Evolutionary conservation across 2,329 filamentous ascomycete species (phyloP).

Genomic region (Colletotrichum sp.): DNA sequence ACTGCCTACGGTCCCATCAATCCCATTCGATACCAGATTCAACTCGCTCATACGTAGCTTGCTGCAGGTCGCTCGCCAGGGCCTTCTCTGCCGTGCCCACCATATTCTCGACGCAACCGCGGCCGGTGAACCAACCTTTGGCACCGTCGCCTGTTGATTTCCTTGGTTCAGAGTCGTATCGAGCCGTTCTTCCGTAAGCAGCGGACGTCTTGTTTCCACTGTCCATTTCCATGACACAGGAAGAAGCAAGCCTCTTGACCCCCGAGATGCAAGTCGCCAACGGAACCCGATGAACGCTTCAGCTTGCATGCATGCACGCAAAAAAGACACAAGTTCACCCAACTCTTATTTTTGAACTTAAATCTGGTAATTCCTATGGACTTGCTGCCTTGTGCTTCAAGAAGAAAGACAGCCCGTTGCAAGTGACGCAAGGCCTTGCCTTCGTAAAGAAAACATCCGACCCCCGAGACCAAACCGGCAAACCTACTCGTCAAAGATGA

Average conservation of each 20-base stretch:
- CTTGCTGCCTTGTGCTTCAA: neutral
- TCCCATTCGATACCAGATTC: constrained; percentile 15
- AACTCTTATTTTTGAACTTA: neutral
- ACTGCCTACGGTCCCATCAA: neutral
- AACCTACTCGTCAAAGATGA: constrained; percentile 51
- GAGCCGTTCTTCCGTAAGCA: neutral
- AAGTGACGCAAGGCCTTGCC: neutral
- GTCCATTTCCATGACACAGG: neutral
- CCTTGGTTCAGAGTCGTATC: neutral
- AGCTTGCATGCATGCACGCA: neutral
- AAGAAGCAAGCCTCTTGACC: neutral
- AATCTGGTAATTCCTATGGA: neutral
- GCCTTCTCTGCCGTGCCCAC: constrained; percentile 9
- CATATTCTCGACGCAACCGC: neutral
- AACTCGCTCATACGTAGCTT: neutral
- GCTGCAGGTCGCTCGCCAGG: constrained; percentile 1
- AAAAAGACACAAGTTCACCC: neutral
- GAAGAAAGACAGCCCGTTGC: neutral
- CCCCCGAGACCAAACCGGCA: neutral
- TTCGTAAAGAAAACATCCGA: neutral
- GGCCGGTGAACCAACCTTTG: neutral
- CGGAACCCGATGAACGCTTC: neutral
- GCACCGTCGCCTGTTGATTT: neutral
- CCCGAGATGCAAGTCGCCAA: neutral
- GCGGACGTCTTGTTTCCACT: neutral